These are phyloP conservation scores for Fusarium pilosicola DNA, from an alignment of 2,329 filamentous ascomycete genomes.

Conservation along the genomic window DNA sequence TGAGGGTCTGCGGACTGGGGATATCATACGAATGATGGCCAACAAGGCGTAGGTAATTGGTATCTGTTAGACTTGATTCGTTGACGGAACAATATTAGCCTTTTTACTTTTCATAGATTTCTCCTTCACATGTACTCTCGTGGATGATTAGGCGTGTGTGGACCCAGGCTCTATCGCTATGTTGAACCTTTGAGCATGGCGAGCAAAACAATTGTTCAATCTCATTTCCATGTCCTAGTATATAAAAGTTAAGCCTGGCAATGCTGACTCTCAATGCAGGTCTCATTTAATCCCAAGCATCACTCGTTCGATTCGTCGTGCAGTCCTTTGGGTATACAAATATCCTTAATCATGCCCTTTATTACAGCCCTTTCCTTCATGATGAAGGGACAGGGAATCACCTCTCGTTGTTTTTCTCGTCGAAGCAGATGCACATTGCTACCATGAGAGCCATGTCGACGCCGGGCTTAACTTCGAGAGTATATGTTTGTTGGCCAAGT, in stretches of 20 bases:
- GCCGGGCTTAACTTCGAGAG: slow-evolving; percentile 69
- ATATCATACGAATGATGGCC: neutral
- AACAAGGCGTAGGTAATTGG: neutral
- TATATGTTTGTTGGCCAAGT: slow-evolving; percentile 72
- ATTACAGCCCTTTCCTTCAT: neutral
- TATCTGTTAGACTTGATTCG: neutral
- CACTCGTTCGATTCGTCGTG: neutral
- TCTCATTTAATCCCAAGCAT: neutral
- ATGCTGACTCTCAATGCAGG: neutral
- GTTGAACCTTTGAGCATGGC: neutral
- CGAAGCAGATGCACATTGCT: slow-evolving; percentile 74
- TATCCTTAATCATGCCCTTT: neutral
- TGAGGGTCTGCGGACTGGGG: neutral
- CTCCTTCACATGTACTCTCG: neutral
- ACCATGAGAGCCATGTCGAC: slow-evolving; percentile 73
- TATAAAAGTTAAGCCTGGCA: neutral
- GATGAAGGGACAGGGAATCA: too few relatives aligned
- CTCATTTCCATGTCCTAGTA: neutral
- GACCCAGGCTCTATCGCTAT: neutral
- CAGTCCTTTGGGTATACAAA: slow-evolving; percentile 5
- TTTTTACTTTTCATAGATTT: neutral
- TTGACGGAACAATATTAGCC: neutral
- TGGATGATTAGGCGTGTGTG: neutral
- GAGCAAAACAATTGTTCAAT: neutral
- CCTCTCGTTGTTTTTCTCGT: slow-evolving; percentile 58